Percentiles rank a stretch among this genome's conserved stretches.
These are phyloP conservation scores for Alliaria petiolata DNA, from an alignment of 345 rosid species.

Conservation along the genomic window DNA sequence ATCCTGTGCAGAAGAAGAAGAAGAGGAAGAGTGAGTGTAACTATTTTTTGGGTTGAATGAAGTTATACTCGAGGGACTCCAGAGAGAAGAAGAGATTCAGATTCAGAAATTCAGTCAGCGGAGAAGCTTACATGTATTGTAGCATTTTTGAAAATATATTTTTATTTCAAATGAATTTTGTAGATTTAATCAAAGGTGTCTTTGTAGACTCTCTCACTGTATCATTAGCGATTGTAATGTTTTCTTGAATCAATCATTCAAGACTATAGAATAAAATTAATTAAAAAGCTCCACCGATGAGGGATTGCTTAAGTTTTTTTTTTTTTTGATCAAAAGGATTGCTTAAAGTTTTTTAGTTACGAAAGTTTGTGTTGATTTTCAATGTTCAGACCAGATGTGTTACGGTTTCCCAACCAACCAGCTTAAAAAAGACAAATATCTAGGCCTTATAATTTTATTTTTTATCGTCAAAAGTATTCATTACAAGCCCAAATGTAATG, in stretches of 20 bases:
- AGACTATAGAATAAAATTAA: background rate
- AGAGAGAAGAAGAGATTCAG: background rate
- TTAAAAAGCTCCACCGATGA: background rate
- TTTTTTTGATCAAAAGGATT: no score
- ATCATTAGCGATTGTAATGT: constrained; percentile 11
- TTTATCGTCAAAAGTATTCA: no score
- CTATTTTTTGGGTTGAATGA: no score
- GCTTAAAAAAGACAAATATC: no score
- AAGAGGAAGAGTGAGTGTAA: constrained; percentile 36
- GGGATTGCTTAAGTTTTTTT: no score
- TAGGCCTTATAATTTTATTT: no score
- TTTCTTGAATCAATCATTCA: background rate
- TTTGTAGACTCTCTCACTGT: background rate
- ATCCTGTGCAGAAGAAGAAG: constrained; percentile 50
- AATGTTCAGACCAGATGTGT: no score
- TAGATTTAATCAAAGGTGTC: background rate
- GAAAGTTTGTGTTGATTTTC: no score
- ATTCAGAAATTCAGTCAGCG: background rate
- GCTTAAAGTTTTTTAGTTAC: no score
- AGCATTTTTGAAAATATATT: background rate
- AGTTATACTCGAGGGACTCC: no score
- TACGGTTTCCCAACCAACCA: no score
- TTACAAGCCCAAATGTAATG: no score
- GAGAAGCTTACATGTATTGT: constrained; percentile 11
- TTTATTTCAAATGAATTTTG: constrained; percentile 1